These are phyloP conservation scores for Mycena sanguinolenta DNA, from an alignment of 768 basidiomycete genomes.

Conservation along the genomic window DNA sequence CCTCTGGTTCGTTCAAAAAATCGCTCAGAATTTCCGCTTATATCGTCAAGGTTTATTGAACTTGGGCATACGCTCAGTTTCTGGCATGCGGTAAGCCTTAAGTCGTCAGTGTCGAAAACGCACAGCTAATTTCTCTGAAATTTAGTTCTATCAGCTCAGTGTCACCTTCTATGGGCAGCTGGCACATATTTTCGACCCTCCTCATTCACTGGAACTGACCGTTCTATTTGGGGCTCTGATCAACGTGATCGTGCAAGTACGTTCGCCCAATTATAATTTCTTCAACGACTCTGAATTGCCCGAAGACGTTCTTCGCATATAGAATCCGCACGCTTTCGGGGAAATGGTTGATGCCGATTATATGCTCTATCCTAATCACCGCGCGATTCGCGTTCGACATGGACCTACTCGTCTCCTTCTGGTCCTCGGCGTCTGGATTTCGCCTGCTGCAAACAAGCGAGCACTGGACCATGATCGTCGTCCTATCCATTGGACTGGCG, in stretches of 20 bases:
- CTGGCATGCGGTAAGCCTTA: background rate
- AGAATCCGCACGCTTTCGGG: slow-evolving; percentile 10
- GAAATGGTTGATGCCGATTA: slow-evolving; percentile 1
- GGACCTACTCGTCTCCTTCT: background rate
- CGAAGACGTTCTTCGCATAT: background rate
- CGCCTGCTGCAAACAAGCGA: background rate
- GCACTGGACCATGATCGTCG: background rate
- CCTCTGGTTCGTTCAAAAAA: background rate
- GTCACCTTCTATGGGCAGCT: slow-evolving; percentile 21
- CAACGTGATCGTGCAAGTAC: slow-evolving; percentile 1
- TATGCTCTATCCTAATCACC: background rate
- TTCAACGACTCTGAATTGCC: background rate
- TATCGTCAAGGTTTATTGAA: background rate
- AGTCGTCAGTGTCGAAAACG: too few relatives aligned
- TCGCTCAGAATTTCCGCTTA: background rate
- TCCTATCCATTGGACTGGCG: background rate
- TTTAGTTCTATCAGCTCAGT: slow-evolving; percentile 1
- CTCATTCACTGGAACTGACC: slow-evolving; percentile 8
- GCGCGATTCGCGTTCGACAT: slow-evolving; percentile 4
- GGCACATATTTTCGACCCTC: slow-evolving; percentile 3
- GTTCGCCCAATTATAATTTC: background rate
- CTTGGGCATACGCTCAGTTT: background rate
- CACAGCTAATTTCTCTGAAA: background rate
- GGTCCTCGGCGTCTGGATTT: background rate
- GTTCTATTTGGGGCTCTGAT: slow-evolving; percentile 6